Evolutionary conservation across 495 filamentous ascomycete genomes (phyloP).

Genomic region (Chaetomium tenue): DNA sequence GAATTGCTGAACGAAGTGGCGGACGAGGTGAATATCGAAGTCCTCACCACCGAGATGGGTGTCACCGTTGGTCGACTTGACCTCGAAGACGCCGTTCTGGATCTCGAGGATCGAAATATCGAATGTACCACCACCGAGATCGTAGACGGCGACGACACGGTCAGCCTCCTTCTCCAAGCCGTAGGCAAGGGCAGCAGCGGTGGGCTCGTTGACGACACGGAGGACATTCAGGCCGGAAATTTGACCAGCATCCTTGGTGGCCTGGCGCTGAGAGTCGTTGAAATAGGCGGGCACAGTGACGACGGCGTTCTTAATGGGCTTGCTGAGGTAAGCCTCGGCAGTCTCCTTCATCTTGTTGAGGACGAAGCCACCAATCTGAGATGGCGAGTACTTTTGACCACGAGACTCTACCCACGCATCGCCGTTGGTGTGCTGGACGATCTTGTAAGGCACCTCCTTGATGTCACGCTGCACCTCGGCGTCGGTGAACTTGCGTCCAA

Average conservation of each 20-base stretch:
- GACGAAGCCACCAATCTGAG: conserved; percentile 95
- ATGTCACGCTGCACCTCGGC: conserved; percentile 95
- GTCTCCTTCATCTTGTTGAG: conserved; percentile 99
- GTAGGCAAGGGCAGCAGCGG: conserved; percentile 91
- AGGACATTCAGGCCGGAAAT: conserved; percentile 94
- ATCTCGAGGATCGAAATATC: conserved; percentile 98
- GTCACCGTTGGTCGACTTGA: conserved; percentile 98
- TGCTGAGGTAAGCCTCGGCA: conserved; percentile 85
- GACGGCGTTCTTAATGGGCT: conserved; percentile 88
- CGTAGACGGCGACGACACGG: conserved; percentile 90
- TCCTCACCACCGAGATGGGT: conserved; percentile 98
- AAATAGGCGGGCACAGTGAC: conserved; percentile 97
- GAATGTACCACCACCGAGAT: conserved; percentile 98
- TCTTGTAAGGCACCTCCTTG: conserved; percentile 98
- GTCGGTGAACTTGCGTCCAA: conserved; percentile 97
- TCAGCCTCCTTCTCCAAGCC: conserved; percentile 92
- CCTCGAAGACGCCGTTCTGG: conserved; percentile 96
- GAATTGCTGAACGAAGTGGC: conserved; percentile 91
- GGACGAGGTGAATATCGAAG: conserved; percentile 95
- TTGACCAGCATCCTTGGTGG: conserved; percentile 96
- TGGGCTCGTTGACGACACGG: conserved; percentile 96
- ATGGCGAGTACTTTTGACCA: conserved; percentile 96
- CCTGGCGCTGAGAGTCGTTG: conserved; percentile 96
- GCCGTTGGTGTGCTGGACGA: conserved; percentile 95
- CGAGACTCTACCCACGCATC: conserved; percentile 97